phyloP scores from a whole-genome alignment of 257 asterid genomes.

The Fraxinus anomala region DNA sequence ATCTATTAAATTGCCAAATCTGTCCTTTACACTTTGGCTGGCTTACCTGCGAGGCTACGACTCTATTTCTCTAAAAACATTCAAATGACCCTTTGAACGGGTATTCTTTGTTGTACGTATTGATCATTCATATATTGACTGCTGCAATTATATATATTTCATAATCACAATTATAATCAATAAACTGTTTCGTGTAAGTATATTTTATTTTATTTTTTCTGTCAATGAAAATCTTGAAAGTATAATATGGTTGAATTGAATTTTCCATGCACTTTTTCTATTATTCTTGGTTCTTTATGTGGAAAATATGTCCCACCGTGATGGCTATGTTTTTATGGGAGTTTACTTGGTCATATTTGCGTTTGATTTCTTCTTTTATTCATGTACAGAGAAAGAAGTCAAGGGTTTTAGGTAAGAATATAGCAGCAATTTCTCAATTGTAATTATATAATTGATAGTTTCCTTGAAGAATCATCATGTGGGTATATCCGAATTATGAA shows the following conservation, averaged over 20 bases:
- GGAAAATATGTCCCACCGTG: constrained; percentile 29
- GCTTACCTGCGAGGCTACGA: constrained; percentile 29
- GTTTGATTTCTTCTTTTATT: constrained; percentile 42
- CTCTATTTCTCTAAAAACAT: constrained; percentile 17
- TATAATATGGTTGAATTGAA: constrained; percentile 32
- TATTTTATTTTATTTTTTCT: background rate
- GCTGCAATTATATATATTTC: too few relatives aligned
- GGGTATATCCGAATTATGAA: background rate
- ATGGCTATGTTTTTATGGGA: constrained; percentile 35
- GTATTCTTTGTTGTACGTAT: constrained; percentile 11
- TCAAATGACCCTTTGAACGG: constrained; percentile 27
- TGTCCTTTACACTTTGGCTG: constrained; percentile 23
- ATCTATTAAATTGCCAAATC: constrained; percentile 36
- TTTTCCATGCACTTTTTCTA: constrained; percentile 18
- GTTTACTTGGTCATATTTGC: constrained; percentile 43
- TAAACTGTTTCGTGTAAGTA: constrained; percentile 51
- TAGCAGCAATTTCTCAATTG: constrained; percentile 35
- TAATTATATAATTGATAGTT: constrained; percentile 19
- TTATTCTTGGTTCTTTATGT: constrained; percentile 26
- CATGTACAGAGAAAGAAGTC: constrained; percentile 39
- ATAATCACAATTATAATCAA: constrained; percentile 13
- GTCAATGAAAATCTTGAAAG: background rate
- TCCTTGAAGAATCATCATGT: constrained; percentile 18
- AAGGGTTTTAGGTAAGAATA: constrained; percentile 51
- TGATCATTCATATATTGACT: background rate